Percentiles rank a stretch among this genome's conserved stretches.
Evolutionary conservation across 169 alveolate species (phyloP).

Genomic region (Toxoplasma gondii): DNA sequence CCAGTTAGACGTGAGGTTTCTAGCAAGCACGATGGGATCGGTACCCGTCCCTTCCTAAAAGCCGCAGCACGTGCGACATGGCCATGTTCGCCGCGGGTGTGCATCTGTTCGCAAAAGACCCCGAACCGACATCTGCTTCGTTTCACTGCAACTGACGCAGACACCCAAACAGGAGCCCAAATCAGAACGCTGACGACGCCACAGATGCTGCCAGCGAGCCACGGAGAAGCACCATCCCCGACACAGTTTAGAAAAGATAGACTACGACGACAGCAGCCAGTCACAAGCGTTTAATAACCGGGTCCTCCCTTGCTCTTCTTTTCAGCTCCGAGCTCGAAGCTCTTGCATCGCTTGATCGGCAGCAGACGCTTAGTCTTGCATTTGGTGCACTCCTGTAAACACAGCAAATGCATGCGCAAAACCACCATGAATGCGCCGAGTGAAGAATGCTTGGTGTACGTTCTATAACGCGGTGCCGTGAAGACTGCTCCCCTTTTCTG

Average conservation of each 20-base stretch:
- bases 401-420: slow-evolving; percentile 1
- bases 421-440: background rate
- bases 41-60: background rate
- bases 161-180: background rate
- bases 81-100: background rate
- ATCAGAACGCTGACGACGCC: background rate
- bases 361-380: slow-evolving; percentile 96
- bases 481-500: slow-evolving; percentile 22
- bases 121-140: background rate
- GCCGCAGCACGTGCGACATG: background rate
- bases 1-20: background rate
- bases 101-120: background rate
- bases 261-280: background rate
- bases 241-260: background rate
- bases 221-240: background rate
- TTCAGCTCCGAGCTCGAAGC: slow-evolving; percentile 98
- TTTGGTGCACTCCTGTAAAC: slow-evolving; percentile 87
- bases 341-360: slow-evolving; percentile 98
- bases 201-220: background rate
- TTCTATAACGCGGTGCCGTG: background rate
- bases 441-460: slow-evolving; percentile 9
- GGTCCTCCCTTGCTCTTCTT: slow-evolving; percentile 87
- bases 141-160: background rate
- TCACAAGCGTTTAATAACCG: slow-evolving; percentile 37
- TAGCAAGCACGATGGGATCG: background rate